Evolutionary conservation across 2,329 filamentous ascomycete species (phyloP).

Genomic region (Fusarium sp.): DNA sequence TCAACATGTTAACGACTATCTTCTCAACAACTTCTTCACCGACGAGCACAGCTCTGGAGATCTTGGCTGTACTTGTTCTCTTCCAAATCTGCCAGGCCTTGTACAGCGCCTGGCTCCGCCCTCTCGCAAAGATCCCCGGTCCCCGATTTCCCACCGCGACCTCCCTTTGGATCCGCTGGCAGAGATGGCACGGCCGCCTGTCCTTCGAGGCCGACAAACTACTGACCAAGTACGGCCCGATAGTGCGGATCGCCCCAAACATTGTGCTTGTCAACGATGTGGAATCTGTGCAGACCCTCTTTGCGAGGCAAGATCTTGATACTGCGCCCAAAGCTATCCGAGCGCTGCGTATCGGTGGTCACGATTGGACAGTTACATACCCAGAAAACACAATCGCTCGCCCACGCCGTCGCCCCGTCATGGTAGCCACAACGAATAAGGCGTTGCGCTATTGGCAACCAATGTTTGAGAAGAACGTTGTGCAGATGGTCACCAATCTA

Average conservation of each 20-base stretch:
- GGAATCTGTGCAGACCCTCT: slow-evolving; percentile 23
- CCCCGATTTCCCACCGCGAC: slow-evolving; percentile 25
- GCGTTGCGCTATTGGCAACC: slow-evolving; percentile 31
- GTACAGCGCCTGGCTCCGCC: not conserved
- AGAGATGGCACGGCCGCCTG: slow-evolving; percentile 36
- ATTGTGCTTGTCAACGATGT: slow-evolving; percentile 15
- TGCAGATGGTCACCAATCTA: slow-evolving; percentile 23
- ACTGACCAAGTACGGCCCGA: slow-evolving; percentile 12
- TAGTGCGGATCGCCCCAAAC: slow-evolving; percentile 10
- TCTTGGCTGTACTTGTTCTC: not conserved
- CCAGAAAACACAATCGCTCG: slow-evolving; percentile 29
- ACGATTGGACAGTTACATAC: slow-evolving; percentile 42
- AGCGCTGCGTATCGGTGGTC: slow-evolving; percentile 39
- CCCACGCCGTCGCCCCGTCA: slow-evolving; percentile 35
- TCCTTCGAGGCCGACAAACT: slow-evolving; percentile 33
- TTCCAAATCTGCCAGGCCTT: not conserved
- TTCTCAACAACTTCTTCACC: not conserved
- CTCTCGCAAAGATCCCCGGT: slow-evolving; percentile 14
- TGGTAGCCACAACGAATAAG: slow-evolving; percentile 38
- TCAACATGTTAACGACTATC: not conserved
- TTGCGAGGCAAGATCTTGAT: slow-evolving; percentile 32
- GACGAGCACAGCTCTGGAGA: not conserved
- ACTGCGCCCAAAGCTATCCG: slow-evolving; percentile 35
- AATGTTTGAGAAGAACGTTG: slow-evolving; percentile 28
- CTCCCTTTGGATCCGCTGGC: slow-evolving; percentile 37